These are phyloP conservation scores for Cardiospermum halicacabum DNA, from an alignment of 345 rosid genomes.

Conservation along the genomic window DNA sequence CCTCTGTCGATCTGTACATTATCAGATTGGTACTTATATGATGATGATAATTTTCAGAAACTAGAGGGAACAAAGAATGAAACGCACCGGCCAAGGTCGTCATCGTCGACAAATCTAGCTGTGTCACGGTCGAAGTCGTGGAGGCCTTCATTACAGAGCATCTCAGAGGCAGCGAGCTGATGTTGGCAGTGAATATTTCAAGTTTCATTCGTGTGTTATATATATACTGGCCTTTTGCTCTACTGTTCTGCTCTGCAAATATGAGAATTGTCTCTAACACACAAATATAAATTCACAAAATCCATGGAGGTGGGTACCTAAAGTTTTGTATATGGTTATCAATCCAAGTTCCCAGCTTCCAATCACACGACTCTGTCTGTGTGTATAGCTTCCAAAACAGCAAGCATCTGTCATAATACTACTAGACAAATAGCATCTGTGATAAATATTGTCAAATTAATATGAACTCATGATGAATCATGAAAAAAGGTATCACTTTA, in stretches of 20 bases:
- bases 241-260: slow-evolving; percentile 14
- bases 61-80: slow-evolving; percentile 48
- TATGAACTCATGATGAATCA: background rate
- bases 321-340: slow-evolving; percentile 10
- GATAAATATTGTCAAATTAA: too few relatives aligned
- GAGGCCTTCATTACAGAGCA: slow-evolving; percentile 87
- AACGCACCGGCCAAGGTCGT: slow-evolving; percentile 41
- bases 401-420: slow-evolving; percentile 21
- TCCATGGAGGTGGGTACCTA: slow-evolving; percentile 13
- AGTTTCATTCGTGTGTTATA: slow-evolving; percentile 2
- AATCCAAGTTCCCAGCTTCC: slow-evolving; percentile 11
- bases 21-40: background rate
- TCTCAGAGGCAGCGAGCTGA: slow-evolving; percentile 66
- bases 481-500: slow-evolving; percentile 13
- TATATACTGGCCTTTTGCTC: slow-evolving; percentile 3
- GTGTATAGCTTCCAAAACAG: slow-evolving; percentile 36
- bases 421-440: slow-evolving; percentile 5
- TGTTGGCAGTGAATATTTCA: slow-evolving; percentile 15
- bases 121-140: slow-evolving; percentile 59
- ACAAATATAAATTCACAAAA: slow-evolving; percentile 10
- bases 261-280: slow-evolving; percentile 7
- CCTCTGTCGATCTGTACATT: background rate
- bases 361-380: slow-evolving; percentile 36
- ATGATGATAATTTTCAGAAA: background rate
- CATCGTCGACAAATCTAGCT: slow-evolving; percentile 33